Conservation (phyloP, 2,329 filamentous ascomycete genomes). For the Cercospora beticola region DNA sequence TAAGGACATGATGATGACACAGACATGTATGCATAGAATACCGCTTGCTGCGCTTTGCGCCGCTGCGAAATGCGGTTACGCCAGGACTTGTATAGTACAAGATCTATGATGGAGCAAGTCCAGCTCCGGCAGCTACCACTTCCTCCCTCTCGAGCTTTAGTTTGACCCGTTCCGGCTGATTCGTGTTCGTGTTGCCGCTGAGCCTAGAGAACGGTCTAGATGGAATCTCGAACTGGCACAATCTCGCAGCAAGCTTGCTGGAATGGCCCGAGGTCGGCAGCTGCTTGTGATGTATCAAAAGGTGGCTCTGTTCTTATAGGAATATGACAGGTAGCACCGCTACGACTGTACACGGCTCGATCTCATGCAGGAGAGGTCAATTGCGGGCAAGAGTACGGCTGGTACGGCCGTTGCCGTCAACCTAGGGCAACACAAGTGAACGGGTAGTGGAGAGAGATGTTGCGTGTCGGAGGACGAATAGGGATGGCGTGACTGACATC, state of each 20-base stretch:
- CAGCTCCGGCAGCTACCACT: background rate
- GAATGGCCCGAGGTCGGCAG: background rate
- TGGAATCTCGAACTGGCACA: background rate
- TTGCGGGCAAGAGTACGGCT: background rate
- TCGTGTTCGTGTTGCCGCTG: background rate
- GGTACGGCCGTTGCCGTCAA: background rate
- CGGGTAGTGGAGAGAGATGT: background rate
- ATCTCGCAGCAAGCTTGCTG: background rate
- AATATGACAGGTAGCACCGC: background rate
- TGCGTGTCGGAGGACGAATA: background rate
- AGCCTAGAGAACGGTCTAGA: background rate
- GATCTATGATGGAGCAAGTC: background rate
- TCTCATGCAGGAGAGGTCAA: background rate
- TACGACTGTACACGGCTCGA: background rate
- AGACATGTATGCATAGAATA: slow-evolving; percentile 7
- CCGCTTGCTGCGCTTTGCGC: background rate
- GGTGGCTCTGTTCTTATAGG: background rate
- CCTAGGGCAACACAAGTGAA: background rate
- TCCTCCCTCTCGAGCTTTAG: background rate
- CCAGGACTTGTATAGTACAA: slow-evolving; percentile 9
- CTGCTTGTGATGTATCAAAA: background rate
- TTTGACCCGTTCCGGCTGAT: background rate
- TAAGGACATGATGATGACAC: slow-evolving; percentile 15
- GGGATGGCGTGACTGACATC: background rate
- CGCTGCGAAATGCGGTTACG: background rate